These are phyloP conservation scores for Ballota nigra DNA, from an alignment of 257 asterid species.

Conservation along the genomic window DNA sequence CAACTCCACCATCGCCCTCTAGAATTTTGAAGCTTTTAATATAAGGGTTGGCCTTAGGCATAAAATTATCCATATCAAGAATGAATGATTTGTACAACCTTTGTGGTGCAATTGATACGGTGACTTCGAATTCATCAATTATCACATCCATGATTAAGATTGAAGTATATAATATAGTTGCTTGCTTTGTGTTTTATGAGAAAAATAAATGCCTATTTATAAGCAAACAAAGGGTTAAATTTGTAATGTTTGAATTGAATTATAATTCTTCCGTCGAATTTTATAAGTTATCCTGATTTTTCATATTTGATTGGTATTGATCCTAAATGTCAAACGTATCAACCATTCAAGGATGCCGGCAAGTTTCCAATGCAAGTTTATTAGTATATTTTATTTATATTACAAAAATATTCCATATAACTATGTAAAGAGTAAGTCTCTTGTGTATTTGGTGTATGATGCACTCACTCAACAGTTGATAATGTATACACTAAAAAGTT, in stretches of 20 bases:
- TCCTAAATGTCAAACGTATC: no score
- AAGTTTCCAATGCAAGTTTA: background rate
- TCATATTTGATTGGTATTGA: background rate
- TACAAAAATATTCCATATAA: no score
- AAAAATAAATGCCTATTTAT: background rate
- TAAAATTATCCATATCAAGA: background rate
- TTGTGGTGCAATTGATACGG: background rate
- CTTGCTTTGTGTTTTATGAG: background rate
- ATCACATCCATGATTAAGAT: conserved; percentile 11
- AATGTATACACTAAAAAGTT: no score
- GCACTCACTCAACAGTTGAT: no score
- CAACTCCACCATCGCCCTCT: conserved; percentile 10
- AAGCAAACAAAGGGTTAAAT: background rate
- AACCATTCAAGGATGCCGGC: background rate
- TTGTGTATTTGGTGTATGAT: no score
- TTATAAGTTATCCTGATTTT: background rate
- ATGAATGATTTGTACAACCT: conserved; percentile 14
- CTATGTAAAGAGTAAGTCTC: no score
- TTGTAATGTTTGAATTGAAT: background rate
- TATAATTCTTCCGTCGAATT: background rate
- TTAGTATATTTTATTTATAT: no score
- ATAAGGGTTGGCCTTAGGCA: background rate
- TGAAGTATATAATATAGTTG: no score
- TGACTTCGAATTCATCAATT: background rate
- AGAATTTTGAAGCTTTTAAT: background rate